Evolutionary conservation across 257 asterid species (phyloP), one percentile per base, ranked within the genome.

Genomic region (Solanum clarkiae): DNA sequence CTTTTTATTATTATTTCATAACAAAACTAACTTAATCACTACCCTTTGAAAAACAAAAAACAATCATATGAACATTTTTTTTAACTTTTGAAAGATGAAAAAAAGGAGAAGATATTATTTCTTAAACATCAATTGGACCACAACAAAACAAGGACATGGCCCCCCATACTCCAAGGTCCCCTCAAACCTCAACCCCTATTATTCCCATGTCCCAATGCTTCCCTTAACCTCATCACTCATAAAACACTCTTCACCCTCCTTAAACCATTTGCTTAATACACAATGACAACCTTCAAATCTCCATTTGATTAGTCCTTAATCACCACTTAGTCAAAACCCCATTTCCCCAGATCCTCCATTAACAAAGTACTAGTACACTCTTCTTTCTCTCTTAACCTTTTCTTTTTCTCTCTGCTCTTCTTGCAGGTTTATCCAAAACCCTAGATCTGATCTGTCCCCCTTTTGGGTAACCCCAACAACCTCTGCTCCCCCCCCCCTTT

Each of bases 391-490:
- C 32, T 3, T 75, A 62, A 75, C 59, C 3, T 59, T 81, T 57
- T 57, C 40, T 83, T 83, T 75, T 51, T 32, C 84, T 84, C 83
- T 72, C 87, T 75, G 84, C 80, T 86, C 89, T 40, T 15, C 80
- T 80, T 80, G 89, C 91, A 88, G 92, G 94, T 92, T 89, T 91
- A 89, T 90, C 89, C 89, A 91, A 70, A 95, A 94, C 95, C 97
- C 99, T 93, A 95, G 97, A 95, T 95, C 97, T 94, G 97, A 95
- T 95, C 97, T 94, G 97, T 90, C 91, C 91, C 83, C 65, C 83
- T 79, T 79, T 79, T 79, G 14, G 83, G 83, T 53, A 79, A 79
- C 83, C 83, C 16, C 49, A 79, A 79, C 83, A 26, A 79, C 83
- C 70, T 56, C 40, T 69, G 55, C 8, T 55, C 45, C 26, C 82